Percentiles rank a stretch among this genome's conserved stretches.
Evolutionary conservation across 495 filamentous ascomycete genomes (phyloP).

Genomic region (Podospora tetraspora): DNA sequence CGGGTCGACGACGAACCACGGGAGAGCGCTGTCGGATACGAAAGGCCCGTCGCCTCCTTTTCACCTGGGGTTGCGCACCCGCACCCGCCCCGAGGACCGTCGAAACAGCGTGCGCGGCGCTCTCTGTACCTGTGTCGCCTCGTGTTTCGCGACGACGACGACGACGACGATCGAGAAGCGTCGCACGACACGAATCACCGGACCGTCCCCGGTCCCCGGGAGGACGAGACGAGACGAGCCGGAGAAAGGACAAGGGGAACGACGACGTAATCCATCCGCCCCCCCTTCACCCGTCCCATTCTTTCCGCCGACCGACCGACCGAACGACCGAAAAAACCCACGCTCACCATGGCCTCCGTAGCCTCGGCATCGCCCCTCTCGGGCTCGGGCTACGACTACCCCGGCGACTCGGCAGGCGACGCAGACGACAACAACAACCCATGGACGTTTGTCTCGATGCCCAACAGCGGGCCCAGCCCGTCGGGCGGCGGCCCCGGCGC

Average conservation of each 20-base stretch:
- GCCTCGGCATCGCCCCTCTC: conserved; percentile 26
- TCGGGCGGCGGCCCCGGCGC: conserved; percentile 26
- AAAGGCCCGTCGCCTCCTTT: not conserved
- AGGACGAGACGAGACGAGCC: not conserved
- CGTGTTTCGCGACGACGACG: not conserved
- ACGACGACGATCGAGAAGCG: not conserved
- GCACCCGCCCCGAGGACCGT: not conserved
- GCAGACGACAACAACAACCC: conserved; percentile 17
- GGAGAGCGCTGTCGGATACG: not conserved
- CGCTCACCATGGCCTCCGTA: conserved; percentile 30
- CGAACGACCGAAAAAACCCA: not conserved
- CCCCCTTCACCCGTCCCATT: not conserved
- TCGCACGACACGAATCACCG: not conserved
- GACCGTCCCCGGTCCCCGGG: not conserved
- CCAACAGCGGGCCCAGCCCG: conserved; percentile 20
- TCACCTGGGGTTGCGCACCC: not conserved
- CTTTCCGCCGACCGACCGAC: not conserved
- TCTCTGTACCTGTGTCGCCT: not conserved
- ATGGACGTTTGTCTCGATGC: conserved; percentile 25
- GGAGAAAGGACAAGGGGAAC: not conserved
- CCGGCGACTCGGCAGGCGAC: conserved; percentile 20
- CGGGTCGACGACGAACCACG: not conserved
- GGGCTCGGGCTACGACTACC: conserved; percentile 26
- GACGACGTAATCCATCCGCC: not conserved
- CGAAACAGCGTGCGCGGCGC: not conserved